Percentiles rank a stretch among this genome's conserved stretches.
Conservation (phyloP, 345 rosid species). For the Boechera divaricarpa region DNA sequence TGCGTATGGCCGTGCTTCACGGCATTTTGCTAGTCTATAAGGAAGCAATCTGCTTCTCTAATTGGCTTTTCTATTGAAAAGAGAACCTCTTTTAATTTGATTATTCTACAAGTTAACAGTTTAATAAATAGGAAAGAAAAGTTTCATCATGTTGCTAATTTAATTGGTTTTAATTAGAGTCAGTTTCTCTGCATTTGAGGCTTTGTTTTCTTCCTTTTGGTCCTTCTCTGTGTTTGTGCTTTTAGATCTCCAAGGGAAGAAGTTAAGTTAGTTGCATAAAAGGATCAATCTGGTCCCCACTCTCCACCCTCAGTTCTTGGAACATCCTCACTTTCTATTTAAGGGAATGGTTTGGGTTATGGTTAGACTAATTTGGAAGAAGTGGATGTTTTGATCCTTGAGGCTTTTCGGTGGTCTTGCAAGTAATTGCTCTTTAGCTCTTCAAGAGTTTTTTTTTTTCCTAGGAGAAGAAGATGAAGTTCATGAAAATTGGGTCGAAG, state of each 20-base stretch:
- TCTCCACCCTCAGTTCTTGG: conserved; percentile 63
- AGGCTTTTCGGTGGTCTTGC: conserved; percentile 13
- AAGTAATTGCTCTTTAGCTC: conserved; percentile 23
- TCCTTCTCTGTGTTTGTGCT: conserved; percentile 52
- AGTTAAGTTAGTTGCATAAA: conserved; percentile 51
- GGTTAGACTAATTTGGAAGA: conserved; percentile 21
- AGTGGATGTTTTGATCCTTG: conserved; percentile 36
- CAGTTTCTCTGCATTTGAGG: conserved; percentile 43
- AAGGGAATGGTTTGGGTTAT: conserved; percentile 36
- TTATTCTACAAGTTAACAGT: conserved; percentile 30
- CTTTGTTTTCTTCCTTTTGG: conserved; percentile 36
- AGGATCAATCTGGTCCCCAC: conserved; percentile 67
- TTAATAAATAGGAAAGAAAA: conserved; percentile 34
- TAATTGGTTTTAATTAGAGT: conserved; percentile 37
- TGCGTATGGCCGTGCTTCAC: conserved; percentile 30
- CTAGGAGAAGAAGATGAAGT: conserved; percentile 69
- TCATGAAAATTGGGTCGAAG: conserved; percentile 94
- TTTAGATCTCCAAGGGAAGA: conserved; percentile 55
- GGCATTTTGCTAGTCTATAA: conserved; percentile 37
- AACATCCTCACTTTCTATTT: conserved; percentile 47
- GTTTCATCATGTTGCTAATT: conserved; percentile 27
- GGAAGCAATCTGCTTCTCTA: conserved; percentile 41
- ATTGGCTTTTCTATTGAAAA: conserved; percentile 36
- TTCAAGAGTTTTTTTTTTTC: conserved; percentile 9
- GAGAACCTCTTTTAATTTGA: conserved; percentile 31